Percentiles rank a stretch among this genome's conserved stretches.
These are phyloP conservation scores for Aethionema arabicum DNA, from an alignment of 345 rosid genomes.

Conservation along the genomic window DNA sequence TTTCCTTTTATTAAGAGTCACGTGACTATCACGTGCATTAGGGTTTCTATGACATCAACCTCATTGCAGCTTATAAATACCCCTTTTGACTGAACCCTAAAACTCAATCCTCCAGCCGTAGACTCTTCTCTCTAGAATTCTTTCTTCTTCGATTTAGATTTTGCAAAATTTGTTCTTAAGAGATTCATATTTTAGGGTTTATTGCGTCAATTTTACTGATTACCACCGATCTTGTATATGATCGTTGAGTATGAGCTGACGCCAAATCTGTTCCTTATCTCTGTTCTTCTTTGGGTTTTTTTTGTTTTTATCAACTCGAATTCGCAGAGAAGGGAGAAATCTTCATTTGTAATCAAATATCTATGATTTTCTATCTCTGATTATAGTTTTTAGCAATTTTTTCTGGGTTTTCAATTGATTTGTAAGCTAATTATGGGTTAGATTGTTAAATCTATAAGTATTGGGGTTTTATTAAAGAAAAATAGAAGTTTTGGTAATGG, in stretches of 20 bases:
- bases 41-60: constrained; percentile 23
- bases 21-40: constrained; percentile 23
- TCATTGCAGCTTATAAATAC: constrained; percentile 25
- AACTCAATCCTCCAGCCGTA: constrained; percentile 15
- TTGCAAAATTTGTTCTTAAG: too few relatives aligned
- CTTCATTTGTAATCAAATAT: neutral
- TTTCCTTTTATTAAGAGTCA: neutral
- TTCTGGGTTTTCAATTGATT: neutral
- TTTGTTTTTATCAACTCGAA: constrained; percentile 8
- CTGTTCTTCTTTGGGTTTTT: constrained; percentile 17
- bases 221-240: constrained; percentile 35
- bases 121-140: neutral
- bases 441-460: neutral
- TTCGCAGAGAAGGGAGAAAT: constrained; percentile 25
- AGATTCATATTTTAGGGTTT: too few relatives aligned
- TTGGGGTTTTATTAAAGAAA: neutral
- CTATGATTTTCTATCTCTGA: neutral
- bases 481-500: neutral
- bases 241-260: constrained; percentile 43
- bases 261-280: constrained; percentile 23
- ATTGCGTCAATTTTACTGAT: constrained; percentile 41
- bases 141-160: neutral
- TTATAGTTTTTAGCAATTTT: neutral
- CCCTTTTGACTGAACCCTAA: constrained; percentile 1
- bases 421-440: neutral